phyloP scores from a whole-genome alignment of 208 protist species.

The Sergeia podlipaevii region DNA sequence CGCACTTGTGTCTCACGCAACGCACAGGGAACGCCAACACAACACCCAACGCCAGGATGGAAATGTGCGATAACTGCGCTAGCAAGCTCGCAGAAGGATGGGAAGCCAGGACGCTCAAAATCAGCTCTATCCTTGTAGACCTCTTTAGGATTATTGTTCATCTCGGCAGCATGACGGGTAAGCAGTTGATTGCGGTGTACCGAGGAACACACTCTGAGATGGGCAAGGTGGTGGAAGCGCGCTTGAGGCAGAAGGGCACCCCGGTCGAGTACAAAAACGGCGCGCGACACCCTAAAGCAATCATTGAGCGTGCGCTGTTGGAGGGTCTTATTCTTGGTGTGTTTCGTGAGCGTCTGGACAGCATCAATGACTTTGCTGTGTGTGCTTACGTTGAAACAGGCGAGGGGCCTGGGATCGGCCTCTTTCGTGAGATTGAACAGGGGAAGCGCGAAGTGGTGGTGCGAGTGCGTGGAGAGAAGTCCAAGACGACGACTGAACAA shows the following conservation, averaged over 20 bases:
- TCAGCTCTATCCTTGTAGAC: conserved; percentile 55
- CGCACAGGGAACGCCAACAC: background rate
- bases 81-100: conserved; percentile 58
- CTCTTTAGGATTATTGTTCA: conserved; percentile 55
- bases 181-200: conserved; percentile 82
- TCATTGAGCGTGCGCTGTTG: conserved; percentile 73
- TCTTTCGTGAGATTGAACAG: conserved; percentile 33
- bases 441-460: conserved; percentile 24
- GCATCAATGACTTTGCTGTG: conserved; percentile 63
- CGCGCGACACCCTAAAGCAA: conserved; percentile 25
- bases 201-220: conserved; percentile 59
- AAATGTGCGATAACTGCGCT: conserved; percentile 85
- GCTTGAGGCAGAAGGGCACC: conserved; percentile 70
- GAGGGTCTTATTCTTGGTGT: conserved; percentile 60
- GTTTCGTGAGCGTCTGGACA: conserved; percentile 71
- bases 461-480: conserved; percentile 36
- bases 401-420: conserved; percentile 29
- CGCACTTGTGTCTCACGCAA: conserved; percentile 67
- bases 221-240: conserved; percentile 65
- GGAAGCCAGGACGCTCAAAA: conserved; percentile 30
- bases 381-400: conserved; percentile 63
- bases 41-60: conserved; percentile 10
- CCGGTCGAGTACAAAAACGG: conserved; percentile 82
- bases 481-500: background rate
- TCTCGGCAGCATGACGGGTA: conserved; percentile 70